Evolutionary conservation across 768 basidiomycete species (phyloP), one percentile per base, ranked within the genome.

Genomic region (Psilocybe cyanescens): DNA sequence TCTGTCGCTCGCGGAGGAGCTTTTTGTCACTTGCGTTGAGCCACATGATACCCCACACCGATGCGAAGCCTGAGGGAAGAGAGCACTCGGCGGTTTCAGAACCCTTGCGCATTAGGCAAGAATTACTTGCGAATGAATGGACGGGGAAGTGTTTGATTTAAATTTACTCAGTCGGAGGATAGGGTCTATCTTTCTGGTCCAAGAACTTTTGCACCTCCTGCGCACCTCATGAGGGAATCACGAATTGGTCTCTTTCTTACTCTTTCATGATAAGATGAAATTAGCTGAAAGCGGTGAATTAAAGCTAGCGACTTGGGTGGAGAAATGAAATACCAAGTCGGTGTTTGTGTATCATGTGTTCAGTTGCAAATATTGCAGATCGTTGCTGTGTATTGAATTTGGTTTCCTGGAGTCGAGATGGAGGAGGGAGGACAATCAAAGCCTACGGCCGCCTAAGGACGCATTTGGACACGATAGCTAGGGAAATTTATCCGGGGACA

Each of bases 281-380:
- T 49, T 60, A 8, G 44, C 59, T 55, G 53, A 60, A 55, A 55
- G 47, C 31, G 59, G 53, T 55, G 55, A 30, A 60, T 60, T 55
- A 48, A 55, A 47, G 47, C 30, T 16, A 37, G 31, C 48, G 54
- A 30, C 31, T 28, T 33, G 31, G 31, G 12, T 17, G 30, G 35
- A 54, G 48, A 54, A 44, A 49, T 60, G 53, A 60, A 60, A 55
- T 55, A 60, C 41, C 16, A 53, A 33, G 51, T 60, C 59, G 59
- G 54, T 24, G 35, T 12, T 55, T 50, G 37, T n/a, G 50, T 55
- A 50, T 60, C 59, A 55, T 55, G 54, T 50, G 54, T 55, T 45
- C 55, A 39, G 19, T 57, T 48, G 29, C 48, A 48, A 51, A 44
- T 44, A 44, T 44, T n/a, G 41, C 41, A 16, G 4, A 44, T n/a